Base-by-base conservation (phyloP, 164 flowering plant genomes). In the Piper betle region DNA sequence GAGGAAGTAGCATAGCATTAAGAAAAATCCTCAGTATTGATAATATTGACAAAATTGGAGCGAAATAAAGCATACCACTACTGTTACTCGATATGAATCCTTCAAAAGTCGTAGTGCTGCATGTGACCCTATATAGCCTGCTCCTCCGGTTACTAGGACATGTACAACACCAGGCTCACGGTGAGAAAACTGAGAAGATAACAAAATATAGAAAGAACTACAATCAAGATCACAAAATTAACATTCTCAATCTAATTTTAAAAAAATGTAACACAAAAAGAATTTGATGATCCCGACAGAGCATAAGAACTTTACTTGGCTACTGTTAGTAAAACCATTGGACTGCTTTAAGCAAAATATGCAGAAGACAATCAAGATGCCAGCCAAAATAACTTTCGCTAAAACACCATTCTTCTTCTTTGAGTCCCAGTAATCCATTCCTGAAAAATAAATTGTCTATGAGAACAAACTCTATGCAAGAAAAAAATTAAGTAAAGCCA, bases 61-160 rank as follows among this genome's bases (percentile, higher is more conserved):
- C 25, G 16, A 55, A 33, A 55, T 25, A 7, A 60, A 53, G 72
- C 17, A 61, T 81, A 91, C 97, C 93, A 91, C 97, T 69, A 91
- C 79, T 8, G 96, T 91, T 13, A 91, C 94, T 56, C 96, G 88
- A 69, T 93, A 77, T 12, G 75, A 76, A 52, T 90, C 95, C 76
- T 77, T 88, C 62, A 93, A 73, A 63, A 93, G 94, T 58, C 99
- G 75, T 58, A 84, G 71, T 52, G 87, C 78, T 66, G 99, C 97
- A 81, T 93, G 99, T 53, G 97, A 93, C 62, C 99, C 99, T 68
- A 93, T 90, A 68, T 78, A 93, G 40, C 99, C 99, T 69, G 97
- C 99, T 64, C 97, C 97, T 61, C 99, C 99, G 1, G 99, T 88
- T 46, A 93, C 99, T 72, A 93, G 70, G 62, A 90, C 96, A 77